phyloP scores from a whole-genome alignment of 306 rosid species.

The Styphnolobium japonicum region DNA sequence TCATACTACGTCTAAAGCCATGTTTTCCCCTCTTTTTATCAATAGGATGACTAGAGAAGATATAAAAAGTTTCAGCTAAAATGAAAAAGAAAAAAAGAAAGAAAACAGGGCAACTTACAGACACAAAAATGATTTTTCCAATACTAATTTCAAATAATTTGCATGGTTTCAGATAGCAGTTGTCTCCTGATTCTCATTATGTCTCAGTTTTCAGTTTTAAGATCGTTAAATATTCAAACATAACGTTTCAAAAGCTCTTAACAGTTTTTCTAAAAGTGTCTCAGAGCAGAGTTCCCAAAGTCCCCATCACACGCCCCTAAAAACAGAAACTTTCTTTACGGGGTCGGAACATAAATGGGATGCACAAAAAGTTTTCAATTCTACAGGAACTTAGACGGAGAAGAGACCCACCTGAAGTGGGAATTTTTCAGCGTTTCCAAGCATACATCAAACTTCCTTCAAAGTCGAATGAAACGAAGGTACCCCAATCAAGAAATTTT shows the following conservation, averaged over 20 bases:
- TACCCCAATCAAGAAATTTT: slow-evolving; percentile 30
- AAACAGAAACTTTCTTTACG: background rate
- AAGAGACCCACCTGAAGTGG: slow-evolving; percentile 16
- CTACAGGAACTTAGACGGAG: background rate
- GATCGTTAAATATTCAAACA: slow-evolving; percentile 25
- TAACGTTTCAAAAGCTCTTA: slow-evolving; percentile 29
- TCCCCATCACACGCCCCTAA: background rate
- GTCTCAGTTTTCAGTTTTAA: slow-evolving; percentile 1
- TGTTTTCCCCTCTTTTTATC: background rate
- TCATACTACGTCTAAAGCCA: background rate
- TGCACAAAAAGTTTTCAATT: slow-evolving; percentile 5
- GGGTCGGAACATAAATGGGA: background rate
- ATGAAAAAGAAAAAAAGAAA: background rate
- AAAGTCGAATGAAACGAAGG: background rate
- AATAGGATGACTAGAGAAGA: background rate
- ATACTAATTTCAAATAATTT: background rate
- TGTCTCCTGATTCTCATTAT: background rate
- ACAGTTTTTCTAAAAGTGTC: background rate
- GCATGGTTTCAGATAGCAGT: slow-evolving; percentile 4
- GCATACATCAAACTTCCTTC: background rate
- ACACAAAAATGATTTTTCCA: background rate
- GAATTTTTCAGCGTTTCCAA: background rate
- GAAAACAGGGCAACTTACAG: background rate
- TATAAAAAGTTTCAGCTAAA: no score
- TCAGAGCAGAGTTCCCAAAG: background rate